Evolutionary conservation across 2,329 filamentous ascomycete species (phyloP).

Genomic region (Stachybotrys echinatus): DNA sequence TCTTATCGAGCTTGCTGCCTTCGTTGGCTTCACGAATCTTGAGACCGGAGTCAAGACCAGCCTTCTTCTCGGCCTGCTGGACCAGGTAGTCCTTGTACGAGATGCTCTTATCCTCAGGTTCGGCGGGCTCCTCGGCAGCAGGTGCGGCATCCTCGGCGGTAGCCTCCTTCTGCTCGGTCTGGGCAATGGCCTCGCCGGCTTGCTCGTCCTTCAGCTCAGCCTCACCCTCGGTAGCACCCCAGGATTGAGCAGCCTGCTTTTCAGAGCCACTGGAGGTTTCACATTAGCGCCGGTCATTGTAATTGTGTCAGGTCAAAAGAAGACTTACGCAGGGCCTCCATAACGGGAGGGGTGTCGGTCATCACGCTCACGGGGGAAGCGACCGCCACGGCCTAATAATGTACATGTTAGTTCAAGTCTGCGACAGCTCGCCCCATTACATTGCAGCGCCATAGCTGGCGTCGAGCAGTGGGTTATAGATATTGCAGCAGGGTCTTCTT

Average conservation of each 20-base stretch:
- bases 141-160: conserved; percentile 41
- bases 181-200: conserved; percentile 83
- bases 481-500: conserved; percentile 20
- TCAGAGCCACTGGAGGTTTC: conserved; percentile 60
- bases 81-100: conserved; percentile 86
- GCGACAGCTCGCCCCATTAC: background rate
- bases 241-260: conserved; percentile 84
- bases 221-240: conserved; percentile 77
- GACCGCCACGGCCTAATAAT: conserved; percentile 45
- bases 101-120: conserved; percentile 82
- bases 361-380: conserved; percentile 47
- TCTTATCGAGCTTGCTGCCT: conserved; percentile 81
- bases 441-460: background rate
- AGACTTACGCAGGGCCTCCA: conserved; percentile 39
- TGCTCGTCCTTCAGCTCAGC: conserved; percentile 89
- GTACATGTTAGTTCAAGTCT: conserved; percentile 4
- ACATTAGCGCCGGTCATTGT: conserved; percentile 13
- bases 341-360: conserved; percentile 48
- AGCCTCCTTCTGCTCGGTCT: conserved; percentile 73
- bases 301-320: too few relatives aligned
- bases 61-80: conserved; percentile 67
- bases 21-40: conserved; percentile 89
- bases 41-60: conserved; percentile 56
- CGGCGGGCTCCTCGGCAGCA: conserved; percentile 39
- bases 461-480: background rate